A percentile compares a stretch with the other conserved stretches of the same genome.
Conservation (phyloP, 1,284 basidiomycete species). For the Coniophora puteana region DNA sequence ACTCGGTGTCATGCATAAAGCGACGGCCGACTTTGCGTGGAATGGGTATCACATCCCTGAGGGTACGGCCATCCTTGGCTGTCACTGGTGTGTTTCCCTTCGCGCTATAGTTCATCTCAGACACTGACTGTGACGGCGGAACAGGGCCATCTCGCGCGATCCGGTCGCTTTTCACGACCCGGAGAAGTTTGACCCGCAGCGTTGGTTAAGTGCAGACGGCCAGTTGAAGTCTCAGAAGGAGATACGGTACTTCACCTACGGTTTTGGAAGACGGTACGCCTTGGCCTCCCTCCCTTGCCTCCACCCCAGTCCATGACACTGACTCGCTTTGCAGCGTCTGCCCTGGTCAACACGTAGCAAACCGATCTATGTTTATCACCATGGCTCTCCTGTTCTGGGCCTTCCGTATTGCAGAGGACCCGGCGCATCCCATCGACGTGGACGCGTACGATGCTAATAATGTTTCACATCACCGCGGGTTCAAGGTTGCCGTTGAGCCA, state of each 20-base stretch:
- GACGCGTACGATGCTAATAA: background rate
- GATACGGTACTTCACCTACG: constrained; percentile 26
- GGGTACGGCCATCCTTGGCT: constrained; percentile 30
- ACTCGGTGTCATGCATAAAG: too few species aligned
- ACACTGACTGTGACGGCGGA: background rate
- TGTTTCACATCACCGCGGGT: background rate
- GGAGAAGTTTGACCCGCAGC: constrained; percentile 25
- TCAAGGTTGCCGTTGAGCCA: too few species aligned
- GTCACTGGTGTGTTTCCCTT: constrained; percentile 21
- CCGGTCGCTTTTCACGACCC: constrained; percentile 24
- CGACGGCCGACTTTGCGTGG: constrained; percentile 30
- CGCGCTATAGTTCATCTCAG: constrained; percentile 2
- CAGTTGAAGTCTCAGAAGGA: constrained; percentile 21
- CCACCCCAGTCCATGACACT: background rate
- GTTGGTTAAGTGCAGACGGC: constrained; percentile 23
- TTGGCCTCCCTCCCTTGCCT: background rate
- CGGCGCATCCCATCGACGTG: constrained; percentile 47
- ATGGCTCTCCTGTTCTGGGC: constrained; percentile 60
- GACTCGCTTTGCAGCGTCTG: constrained; percentile 42
- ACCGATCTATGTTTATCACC: constrained; percentile 57
- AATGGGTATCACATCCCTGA: constrained; percentile 23
- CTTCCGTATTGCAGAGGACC: constrained; percentile 50
- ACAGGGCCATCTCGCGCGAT: constrained; percentile 30
- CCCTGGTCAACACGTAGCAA: constrained; percentile 59
- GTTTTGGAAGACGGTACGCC: constrained; percentile 28